phyloP scores from a whole-genome alignment of 768 basidiomycete species.

The Tylopilus rubrobrunneus region DNA sequence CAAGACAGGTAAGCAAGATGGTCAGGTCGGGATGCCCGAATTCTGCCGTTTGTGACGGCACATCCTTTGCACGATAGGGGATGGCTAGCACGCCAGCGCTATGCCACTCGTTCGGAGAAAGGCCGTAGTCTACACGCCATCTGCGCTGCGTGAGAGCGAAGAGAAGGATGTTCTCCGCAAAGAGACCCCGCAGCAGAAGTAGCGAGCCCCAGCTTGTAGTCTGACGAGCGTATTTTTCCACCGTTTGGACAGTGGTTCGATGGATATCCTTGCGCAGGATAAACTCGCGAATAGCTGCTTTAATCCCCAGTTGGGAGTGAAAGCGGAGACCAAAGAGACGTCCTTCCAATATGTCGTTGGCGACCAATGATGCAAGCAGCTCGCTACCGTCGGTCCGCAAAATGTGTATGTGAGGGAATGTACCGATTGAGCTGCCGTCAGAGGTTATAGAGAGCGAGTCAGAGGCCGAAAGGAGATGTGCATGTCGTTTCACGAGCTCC shows the following conservation, averaged over 20 bases:
- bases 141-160: conserved; percentile 32
- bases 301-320: not conserved
- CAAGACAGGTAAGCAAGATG: too few species aligned
- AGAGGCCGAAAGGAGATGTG: too few species aligned
- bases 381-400: conserved; percentile 10
- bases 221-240: too few species aligned
- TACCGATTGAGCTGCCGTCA: not conserved
- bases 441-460: too few species aligned
- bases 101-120: not conserved
- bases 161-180: conserved; percentile 29
- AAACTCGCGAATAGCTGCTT: conserved; percentile 17
- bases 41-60: conserved; percentile 34
- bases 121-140: conserved; percentile 3
- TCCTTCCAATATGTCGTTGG: not conserved
- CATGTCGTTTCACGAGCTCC: conserved; percentile 12
- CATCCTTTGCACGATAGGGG: conserved; percentile 36
- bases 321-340: too few species aligned
- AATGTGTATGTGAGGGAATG: conserved; percentile 24
- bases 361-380: conserved; percentile 7
- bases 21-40: too few species aligned
- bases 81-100: conserved; percentile 34
- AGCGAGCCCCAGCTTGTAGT: conserved; percentile 12
- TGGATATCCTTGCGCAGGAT: conserved; percentile 12
- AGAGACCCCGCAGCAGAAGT: conserved; percentile 33
- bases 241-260: too few species aligned